Base-by-base conservation (phyloP, 2,329 filamentous ascomycete species). In the Chaetomium olivaceum region DNA sequence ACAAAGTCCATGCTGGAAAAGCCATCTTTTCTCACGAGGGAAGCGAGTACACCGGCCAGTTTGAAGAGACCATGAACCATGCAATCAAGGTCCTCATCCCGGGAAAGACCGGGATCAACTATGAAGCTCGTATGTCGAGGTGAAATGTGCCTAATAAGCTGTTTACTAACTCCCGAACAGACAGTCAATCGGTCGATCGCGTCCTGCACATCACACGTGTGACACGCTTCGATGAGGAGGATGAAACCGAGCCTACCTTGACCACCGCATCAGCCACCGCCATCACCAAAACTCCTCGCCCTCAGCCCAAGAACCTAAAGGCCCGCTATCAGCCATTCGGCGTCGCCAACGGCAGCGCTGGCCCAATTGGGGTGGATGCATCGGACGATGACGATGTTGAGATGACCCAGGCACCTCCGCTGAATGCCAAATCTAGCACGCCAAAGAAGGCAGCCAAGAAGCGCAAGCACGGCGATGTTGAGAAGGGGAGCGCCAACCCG, bases 311-410 rank as follows among this genome's bases (percentile, higher is more conserved):
- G 71, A 89, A 87, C 7, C 78, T 93, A 62, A 87, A 83, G 72
- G 84, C 88, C 76, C 85, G 90, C 39, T 92, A 85, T 76, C 83
- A 83, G 62, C 90, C 90, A 1, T 84, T 89, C 54, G 90, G 90
- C 31, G 80, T 85, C 52, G 69, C 79, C 9, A 74, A 71, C 27
- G 71, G 72, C 12, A 52, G 64, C 11, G 58, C 67, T 70, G 74
- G 72, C 54, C 74, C 68, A 16, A 82, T 82, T 69, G 81, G 81
- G 4, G 65, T 72, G 12, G 80, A 80, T 29, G 77, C 71, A 0
- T 71, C 83, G 72, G 81, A 81, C 23, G 76, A 74, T 14, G 80
- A 82, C 19, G 79, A 80, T 64, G 75, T 78, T 6, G 80, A 82
- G 67, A 82, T 83, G 81, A 69, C 71, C 0, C 76, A 80, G 31